Evolutionary conservation across 139 green algal species (phyloP).

Genomic region (Chlorella sp.): DNA sequence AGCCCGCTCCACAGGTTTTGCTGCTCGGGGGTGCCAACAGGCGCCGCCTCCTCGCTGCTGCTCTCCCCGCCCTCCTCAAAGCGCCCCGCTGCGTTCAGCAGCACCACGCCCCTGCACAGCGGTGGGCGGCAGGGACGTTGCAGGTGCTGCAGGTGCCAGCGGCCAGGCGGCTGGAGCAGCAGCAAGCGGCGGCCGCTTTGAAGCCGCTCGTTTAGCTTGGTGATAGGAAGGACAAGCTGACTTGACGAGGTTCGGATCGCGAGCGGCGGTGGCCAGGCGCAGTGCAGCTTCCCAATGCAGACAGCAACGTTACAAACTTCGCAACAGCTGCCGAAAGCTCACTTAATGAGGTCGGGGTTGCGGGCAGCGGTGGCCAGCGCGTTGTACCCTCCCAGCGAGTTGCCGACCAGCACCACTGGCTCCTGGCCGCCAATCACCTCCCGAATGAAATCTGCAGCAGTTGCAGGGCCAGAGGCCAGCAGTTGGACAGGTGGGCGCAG

Average conservation of each 20-base stretch:
- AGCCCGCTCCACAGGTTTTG: background rate
- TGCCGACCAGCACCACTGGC: constrained; percentile 50
- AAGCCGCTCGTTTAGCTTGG: too few relatives aligned
- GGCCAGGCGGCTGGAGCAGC: background rate
- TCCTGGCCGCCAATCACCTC: constrained; percentile 48
- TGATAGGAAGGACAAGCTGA: too few relatives aligned
- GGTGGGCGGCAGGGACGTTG: background rate
- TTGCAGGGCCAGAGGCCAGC: too few relatives aligned
- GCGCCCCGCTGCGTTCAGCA: constrained; percentile 75
- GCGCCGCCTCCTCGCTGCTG: background rate
- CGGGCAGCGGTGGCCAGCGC: constrained; percentile 55
- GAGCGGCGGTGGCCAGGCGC: too few relatives aligned
- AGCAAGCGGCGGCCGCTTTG: background rate
- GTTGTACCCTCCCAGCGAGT: constrained; percentile 82
- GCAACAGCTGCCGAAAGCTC: background rate
- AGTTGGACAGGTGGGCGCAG: too few relatives aligned
- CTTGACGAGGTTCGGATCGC: too few relatives aligned
- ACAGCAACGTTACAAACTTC: background rate
- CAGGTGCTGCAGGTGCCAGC: too few relatives aligned
- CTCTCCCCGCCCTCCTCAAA: constrained; percentile 58
- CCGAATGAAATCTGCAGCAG: constrained; percentile 63
- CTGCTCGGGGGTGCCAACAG: background rate
- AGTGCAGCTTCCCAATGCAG: too few relatives aligned
- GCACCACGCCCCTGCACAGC: constrained; percentile 58
- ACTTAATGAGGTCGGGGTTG: constrained; percentile 62